A percentile compares a stretch with the other conserved stretches of the same genome.
phyloP scores from a whole-genome alignment of 345 rosid species.

The Sisymbrium irio region DNA sequence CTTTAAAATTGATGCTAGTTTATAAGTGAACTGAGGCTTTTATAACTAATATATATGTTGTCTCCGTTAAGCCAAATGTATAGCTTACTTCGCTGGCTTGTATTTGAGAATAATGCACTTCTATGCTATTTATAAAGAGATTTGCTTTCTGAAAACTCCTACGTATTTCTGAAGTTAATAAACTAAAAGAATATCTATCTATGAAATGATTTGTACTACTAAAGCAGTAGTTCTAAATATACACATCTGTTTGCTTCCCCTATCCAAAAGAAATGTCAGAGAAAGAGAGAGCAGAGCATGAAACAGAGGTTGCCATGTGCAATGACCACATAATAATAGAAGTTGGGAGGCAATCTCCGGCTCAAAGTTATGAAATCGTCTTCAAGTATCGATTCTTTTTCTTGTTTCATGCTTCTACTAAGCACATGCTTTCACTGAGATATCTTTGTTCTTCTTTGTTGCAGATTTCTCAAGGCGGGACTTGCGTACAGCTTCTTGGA shows the following conservation, averaged over 20 bases:
- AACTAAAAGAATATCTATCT: slow-evolving; percentile 17
- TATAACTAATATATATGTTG: slow-evolving; percentile 6
- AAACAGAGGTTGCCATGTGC: slow-evolving; percentile 21
- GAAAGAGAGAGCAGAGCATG: slow-evolving; percentile 20
- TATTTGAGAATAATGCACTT: slow-evolving; percentile 20
- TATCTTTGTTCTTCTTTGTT: slow-evolving; percentile 41
- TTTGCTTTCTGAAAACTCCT: slow-evolving; percentile 24
- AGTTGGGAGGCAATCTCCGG: neutral
- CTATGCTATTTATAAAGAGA: slow-evolving; percentile 16
- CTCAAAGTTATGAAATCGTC: neutral
- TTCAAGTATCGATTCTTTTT: neutral
- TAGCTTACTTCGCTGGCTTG: slow-evolving; percentile 38
- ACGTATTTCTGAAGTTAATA: slow-evolving; percentile 7
- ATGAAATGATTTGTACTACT: slow-evolving; percentile 19
- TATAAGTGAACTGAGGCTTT: neutral
- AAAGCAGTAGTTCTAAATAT: slow-evolving; percentile 24
- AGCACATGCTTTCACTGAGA: slow-evolving; percentile 27
- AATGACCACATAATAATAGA: slow-evolving; percentile 16
- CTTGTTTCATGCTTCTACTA: slow-evolving; percentile 15
- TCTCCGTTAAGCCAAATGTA: slow-evolving; percentile 52
- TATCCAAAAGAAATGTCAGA: slow-evolving; percentile 27
- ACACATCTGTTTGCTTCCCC: slow-evolving; percentile 29
- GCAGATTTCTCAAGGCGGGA: slow-evolving; percentile 62
- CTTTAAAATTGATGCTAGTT: neutral
- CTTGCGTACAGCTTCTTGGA: slow-evolving; percentile 87